These are phyloP conservation scores for Physcomitrium patens DNA, from an alignment of 225 moss, liverwort and hornwort genomes.

Conservation along the genomic window DNA sequence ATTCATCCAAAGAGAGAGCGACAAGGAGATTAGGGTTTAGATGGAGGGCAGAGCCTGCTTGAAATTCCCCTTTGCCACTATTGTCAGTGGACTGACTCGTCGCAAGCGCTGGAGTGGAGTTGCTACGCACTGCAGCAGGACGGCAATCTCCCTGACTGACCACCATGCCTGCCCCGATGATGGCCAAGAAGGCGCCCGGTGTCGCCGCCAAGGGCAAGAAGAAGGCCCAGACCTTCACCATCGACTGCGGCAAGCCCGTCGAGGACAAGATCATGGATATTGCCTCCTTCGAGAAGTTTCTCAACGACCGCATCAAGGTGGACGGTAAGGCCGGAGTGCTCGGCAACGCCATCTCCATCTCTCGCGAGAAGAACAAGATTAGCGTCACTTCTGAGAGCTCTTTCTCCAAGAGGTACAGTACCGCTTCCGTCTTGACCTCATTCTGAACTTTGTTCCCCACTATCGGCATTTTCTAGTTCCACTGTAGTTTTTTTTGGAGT, in stretches of 20 bases:
- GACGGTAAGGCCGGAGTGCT: constrained; percentile 86
- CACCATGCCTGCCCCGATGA: constrained; percentile 40
- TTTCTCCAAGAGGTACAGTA: constrained; percentile 71
- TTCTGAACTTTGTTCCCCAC: no score
- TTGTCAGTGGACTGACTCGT: no score
- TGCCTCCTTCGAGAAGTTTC: constrained; percentile 84
- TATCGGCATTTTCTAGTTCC: background rate
- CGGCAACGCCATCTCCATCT: constrained; percentile 64
- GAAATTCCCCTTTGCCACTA: no score
- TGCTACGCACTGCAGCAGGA: no score
- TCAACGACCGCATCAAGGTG: constrained; percentile 85
- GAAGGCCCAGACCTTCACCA: constrained; percentile 81
- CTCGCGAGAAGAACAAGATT: constrained; percentile 87
- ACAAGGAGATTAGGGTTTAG: no score
- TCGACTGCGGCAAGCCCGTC: constrained; percentile 88
- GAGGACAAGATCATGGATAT: constrained; percentile 97
- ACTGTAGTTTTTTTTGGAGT: no score
- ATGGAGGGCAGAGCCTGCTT: no score
- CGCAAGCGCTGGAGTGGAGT: no score
- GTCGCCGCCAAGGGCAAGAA: constrained; percentile 66
- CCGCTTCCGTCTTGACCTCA: background rate
- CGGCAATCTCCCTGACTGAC: no score
- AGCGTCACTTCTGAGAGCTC: constrained; percentile 80
- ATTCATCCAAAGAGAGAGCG: no score
- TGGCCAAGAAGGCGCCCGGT: constrained; percentile 47